Evolutionary conservation across 768 basidiomycete species (phyloP).

Genomic region (Pulveroboletus sp.): DNA sequence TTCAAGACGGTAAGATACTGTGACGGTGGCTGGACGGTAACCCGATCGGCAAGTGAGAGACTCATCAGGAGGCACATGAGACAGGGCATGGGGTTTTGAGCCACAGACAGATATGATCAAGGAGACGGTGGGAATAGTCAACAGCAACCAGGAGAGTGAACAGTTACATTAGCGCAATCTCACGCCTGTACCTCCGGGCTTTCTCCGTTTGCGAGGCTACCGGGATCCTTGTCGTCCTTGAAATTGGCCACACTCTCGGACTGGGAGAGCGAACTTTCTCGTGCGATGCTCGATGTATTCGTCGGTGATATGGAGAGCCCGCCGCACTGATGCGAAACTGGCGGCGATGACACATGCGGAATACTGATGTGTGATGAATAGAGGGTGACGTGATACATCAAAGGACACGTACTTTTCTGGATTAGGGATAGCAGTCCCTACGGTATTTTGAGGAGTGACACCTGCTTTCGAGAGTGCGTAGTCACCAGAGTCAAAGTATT

Average conservation of each 20-base stretch:
- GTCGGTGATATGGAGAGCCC: slow-evolving; percentile 73
- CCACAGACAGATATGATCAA: slow-evolving; percentile 23
- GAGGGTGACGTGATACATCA: not conserved
- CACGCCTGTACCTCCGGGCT: slow-evolving; percentile 19
- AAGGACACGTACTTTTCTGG: slow-evolving; percentile 80
- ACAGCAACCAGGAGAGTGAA: slow-evolving; percentile 9
- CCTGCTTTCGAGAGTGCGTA: slow-evolving; percentile 97
- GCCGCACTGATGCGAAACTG: slow-evolving; percentile 46
- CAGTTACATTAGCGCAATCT: slow-evolving; percentile 3
- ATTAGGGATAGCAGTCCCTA: slow-evolving; percentile 97
- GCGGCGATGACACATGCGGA: slow-evolving; percentile 82
- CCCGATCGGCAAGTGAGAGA: slow-evolving; percentile 14
- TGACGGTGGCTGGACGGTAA: too few relatives aligned
- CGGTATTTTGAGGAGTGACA: slow-evolving; percentile 77
- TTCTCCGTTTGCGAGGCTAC: slow-evolving; percentile 7
- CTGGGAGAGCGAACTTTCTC: slow-evolving; percentile 48
- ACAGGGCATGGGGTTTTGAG: slow-evolving; percentile 14
- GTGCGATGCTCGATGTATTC: slow-evolving; percentile 60
- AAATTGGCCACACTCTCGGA: slow-evolving; percentile 18
- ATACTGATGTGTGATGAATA: slow-evolving; percentile 50
- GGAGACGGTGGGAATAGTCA: slow-evolving; percentile 19
- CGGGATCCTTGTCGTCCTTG: slow-evolving; percentile 18
- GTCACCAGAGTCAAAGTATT: slow-evolving; percentile 99
- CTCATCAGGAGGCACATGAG: slow-evolving; percentile 3
- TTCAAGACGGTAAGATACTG: slow-evolving; percentile 21